Percentiles rank a stretch among this genome's conserved stretches.
Evolutionary conservation across 306 rosid genomes (phyloP).

Genomic region (Hippophae tibetana): DNA sequence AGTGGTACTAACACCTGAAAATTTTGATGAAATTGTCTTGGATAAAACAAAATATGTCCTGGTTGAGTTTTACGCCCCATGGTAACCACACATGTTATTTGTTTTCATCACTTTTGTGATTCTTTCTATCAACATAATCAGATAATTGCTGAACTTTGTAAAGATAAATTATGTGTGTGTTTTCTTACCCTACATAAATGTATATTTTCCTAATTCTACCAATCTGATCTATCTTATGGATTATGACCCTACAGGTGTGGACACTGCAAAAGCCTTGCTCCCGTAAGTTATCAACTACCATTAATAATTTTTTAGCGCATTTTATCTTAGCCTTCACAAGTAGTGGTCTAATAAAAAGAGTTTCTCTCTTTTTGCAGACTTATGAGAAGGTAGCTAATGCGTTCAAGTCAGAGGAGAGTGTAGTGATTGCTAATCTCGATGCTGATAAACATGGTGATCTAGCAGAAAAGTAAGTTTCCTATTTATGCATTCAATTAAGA

Average conservation of each 20-base stretch:
- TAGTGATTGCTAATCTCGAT: constrained; percentile 67
- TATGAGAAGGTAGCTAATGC: constrained; percentile 80
- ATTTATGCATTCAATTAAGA: not conserved
- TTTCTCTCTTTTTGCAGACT: constrained; percentile 30
- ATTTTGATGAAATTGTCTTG: constrained; percentile 62
- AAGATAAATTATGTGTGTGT: not conserved
- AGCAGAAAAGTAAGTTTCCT: constrained; percentile 58
- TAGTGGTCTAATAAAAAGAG: not conserved
- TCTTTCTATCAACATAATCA: not conserved
- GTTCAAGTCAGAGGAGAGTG: constrained; percentile 49
- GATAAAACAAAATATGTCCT: constrained; percentile 78
- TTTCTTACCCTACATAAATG: not conserved
- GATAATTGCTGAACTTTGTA: not conserved
- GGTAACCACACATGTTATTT: constrained; percentile 39
- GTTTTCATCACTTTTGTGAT: constrained; percentile 4
- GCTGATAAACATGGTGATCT: constrained; percentile 61
- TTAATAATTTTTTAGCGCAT: constrained; percentile 3
- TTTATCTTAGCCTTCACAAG: constrained; percentile 8
- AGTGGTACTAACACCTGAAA: constrained; percentile 47
- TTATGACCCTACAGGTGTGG: constrained; percentile 57
- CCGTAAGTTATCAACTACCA: constrained; percentile 42
- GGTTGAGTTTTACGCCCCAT: constrained; percentile 90
- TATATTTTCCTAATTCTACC: not conserved
- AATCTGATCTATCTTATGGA: constrained; percentile 1
- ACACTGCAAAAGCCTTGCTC: constrained; percentile 83